A percentile compares a stretch with the other conserved stretches of the same genome.
Conservation (phyloP, 768 basidiomycete genomes). For the Leucocoprinus sp. region DNA sequence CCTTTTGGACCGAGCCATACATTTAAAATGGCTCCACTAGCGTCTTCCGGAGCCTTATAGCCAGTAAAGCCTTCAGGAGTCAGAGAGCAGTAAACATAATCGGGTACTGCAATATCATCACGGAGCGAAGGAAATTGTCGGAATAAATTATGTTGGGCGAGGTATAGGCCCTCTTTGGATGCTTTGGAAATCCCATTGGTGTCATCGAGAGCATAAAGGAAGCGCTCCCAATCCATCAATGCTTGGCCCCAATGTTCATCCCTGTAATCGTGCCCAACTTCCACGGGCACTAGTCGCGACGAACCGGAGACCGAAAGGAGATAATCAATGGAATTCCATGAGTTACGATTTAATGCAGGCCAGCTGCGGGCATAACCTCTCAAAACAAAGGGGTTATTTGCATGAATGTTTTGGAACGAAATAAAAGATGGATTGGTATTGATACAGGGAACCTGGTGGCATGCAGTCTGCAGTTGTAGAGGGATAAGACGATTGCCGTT, state of each 20-base stretch:
- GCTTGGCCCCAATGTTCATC: slow-evolving; percentile 72
- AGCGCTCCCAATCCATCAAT: slow-evolving; percentile 71
- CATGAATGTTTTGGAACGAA: slow-evolving; percentile 38
- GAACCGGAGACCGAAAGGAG: slow-evolving; percentile 64
- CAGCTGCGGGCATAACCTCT: slow-evolving; percentile 55
- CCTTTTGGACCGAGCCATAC: slow-evolving; percentile 77
- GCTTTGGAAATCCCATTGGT: slow-evolving; percentile 6
- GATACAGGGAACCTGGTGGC: slow-evolving; percentile 32
- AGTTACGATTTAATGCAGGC: slow-evolving; percentile 66
- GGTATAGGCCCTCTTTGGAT: slow-evolving; percentile 45
- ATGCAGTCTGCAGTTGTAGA: slow-evolving; percentile 16
- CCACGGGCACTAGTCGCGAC: slow-evolving; percentile 84
- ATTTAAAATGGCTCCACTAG: slow-evolving; percentile 61
- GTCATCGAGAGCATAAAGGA: slow-evolving; percentile 36
- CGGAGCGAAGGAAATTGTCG: slow-evolving; percentile 74
- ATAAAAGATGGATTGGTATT: slow-evolving; percentile 47
- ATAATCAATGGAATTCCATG: slow-evolving; percentile 68
- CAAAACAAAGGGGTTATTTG: slow-evolving; percentile 64
- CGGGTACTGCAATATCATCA: slow-evolving; percentile 75
- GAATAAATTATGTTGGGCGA: slow-evolving; percentile 87
- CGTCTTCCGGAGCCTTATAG: slow-evolving; percentile 60
- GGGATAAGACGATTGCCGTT: neutral
- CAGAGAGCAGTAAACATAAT: slow-evolving; percentile 74
- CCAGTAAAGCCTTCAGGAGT: slow-evolving; percentile 33
- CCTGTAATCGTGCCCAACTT: slow-evolving; percentile 82